Evolutionary conservation across 192 early-diverging fungal genomes (phyloP).

Genomic region (Kappamyces sp.): DNA sequence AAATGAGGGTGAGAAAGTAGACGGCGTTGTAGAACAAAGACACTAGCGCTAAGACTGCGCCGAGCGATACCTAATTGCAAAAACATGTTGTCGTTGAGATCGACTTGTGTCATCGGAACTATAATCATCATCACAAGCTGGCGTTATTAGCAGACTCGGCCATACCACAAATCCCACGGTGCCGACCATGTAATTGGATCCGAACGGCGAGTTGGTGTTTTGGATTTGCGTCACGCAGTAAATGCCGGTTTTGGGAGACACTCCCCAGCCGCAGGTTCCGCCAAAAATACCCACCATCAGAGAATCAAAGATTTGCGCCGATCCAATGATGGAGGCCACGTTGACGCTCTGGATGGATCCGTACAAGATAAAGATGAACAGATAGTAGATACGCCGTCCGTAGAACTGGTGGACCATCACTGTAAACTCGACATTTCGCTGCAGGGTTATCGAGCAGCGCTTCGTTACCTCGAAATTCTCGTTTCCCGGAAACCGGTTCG

Average conservation of each 20-base stretch:
- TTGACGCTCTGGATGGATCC: constrained; percentile 64
- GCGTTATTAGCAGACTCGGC: no score
- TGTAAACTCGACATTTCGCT: constrained; percentile 65
- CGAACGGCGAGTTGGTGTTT: constrained; percentile 48
- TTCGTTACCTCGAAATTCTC: constrained; percentile 54
- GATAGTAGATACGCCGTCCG: constrained; percentile 52
- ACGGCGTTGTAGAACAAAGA: constrained; percentile 48
- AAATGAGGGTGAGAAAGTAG: constrained; percentile 51
- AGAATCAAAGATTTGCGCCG: constrained; percentile 65
- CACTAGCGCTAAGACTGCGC: constrained; percentile 22
- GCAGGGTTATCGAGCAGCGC: not conserved
- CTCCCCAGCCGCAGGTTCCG: constrained; percentile 60
- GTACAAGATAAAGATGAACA: constrained; percentile 60
- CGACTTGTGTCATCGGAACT: constrained; percentile 51
- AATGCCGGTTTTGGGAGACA: constrained; percentile 47
- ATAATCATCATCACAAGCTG: constrained; percentile 38
- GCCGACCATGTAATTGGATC: constrained; percentile 49
- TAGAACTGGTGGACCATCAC: constrained; percentile 61
- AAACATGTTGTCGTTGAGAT: constrained; percentile 64
- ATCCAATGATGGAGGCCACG: constrained; percentile 64
- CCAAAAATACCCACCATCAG: constrained; percentile 55
- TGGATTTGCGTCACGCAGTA: constrained; percentile 44
- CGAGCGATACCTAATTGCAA: constrained; percentile 44
- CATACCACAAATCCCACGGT: constrained; percentile 39
- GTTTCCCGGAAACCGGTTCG: constrained; percentile 65